These are phyloP conservation scores for Teunomyces lycoperdinae DNA, from an alignment of 805 yeast genomes.

Conservation along the genomic window DNA sequence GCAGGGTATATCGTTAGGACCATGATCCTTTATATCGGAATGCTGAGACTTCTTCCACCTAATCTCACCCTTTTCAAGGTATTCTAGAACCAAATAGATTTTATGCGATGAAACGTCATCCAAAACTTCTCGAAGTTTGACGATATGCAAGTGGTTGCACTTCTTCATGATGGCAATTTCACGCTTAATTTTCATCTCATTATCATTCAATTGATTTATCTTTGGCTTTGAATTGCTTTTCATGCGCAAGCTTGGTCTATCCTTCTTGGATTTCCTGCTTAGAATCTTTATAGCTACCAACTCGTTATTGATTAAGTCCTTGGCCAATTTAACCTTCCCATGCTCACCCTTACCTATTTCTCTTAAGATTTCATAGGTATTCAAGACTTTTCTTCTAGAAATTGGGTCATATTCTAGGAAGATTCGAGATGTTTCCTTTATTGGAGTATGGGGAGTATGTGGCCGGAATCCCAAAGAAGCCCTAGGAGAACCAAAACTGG, in stretches of 20 bases:
- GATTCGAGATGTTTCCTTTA: slow-evolving; percentile 76
- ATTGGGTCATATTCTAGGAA: slow-evolving; percentile 86
- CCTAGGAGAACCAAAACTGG: slow-evolving; percentile 2
- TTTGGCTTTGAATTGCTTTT: slow-evolving; percentile 15
- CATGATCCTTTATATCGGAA: not conserved
- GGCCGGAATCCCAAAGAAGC: not conserved
- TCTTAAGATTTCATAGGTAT: slow-evolving; percentile 81
- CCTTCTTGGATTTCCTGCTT: slow-evolving; percentile 55
- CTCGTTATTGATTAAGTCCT: slow-evolving; percentile 59
- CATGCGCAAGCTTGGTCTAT: slow-evolving; percentile 30
- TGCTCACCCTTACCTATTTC: slow-evolving; percentile 97
- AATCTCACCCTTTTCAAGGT: slow-evolving; percentile 86
- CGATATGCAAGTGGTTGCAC: slow-evolving; percentile 44
- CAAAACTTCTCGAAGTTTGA: slow-evolving; percentile 55
- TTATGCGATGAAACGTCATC: slow-evolving; percentile 84
- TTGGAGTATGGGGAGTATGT: not conserved
- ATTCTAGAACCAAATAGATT: slow-evolving; percentile 87
- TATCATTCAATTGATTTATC: slow-evolving; percentile 18
- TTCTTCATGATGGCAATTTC: slow-evolving; percentile 49
- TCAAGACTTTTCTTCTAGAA: slow-evolving; percentile 73
- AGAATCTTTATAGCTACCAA: slow-evolving; percentile 93
- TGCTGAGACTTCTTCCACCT: slow-evolving; percentile 55
- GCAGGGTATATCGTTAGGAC: slow-evolving; percentile 43
- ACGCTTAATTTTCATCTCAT: slow-evolving; percentile 34
- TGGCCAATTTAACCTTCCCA: slow-evolving; percentile 94